These are phyloP conservation scores for Nigrograna mackinnonii DNA, from an alignment of 2,329 filamentous ascomycete genomes.

Conservation along the genomic window DNA sequence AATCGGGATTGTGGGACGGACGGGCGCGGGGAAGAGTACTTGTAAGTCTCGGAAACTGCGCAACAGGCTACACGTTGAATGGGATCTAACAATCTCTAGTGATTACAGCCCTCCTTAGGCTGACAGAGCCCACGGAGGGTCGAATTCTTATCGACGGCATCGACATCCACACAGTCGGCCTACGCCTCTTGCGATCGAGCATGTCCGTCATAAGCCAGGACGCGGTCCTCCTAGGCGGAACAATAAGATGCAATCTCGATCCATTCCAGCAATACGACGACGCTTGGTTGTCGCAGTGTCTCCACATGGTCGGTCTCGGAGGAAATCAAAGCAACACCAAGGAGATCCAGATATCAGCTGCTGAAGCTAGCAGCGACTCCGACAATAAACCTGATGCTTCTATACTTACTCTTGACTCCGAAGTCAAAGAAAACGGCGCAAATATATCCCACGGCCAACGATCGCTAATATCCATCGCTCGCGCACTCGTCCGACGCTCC, in stretches of 20 bases:
- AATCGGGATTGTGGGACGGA: conserved; percentile 95
- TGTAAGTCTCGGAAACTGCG: no score
- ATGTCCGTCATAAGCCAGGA: conserved; percentile 98
- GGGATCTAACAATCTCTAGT: no score
- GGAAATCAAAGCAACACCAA: not conserved
- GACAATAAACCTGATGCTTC: no score
- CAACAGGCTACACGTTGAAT: no score
- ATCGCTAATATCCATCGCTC: conserved; percentile 88
- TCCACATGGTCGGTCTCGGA: not conserved
- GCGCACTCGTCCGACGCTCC: conserved; percentile 79
- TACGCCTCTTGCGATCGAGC: conserved; percentile 84
- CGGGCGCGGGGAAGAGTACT: conserved; percentile 95
- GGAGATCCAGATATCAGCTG: no score
- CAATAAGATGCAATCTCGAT: conserved; percentile 91
- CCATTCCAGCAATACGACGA: conserved; percentile 48
- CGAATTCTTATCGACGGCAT: conserved; percentile 87
- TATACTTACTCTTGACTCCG: conserved; percentile 22
- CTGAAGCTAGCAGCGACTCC: no score
- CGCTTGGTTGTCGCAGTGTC: not conserved
- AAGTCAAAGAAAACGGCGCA: conserved; percentile 43
- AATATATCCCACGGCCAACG: conserved; percentile 93
- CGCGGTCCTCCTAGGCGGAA: conserved; percentile 92
- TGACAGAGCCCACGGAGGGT: conserved; percentile 85
- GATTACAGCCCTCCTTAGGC: conserved; percentile 89
- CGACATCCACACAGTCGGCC: conserved; percentile 86